Base-by-base conservation (phyloP, 371 early-diverging fungal genomes). In the Rhizopus delemar region DNA sequence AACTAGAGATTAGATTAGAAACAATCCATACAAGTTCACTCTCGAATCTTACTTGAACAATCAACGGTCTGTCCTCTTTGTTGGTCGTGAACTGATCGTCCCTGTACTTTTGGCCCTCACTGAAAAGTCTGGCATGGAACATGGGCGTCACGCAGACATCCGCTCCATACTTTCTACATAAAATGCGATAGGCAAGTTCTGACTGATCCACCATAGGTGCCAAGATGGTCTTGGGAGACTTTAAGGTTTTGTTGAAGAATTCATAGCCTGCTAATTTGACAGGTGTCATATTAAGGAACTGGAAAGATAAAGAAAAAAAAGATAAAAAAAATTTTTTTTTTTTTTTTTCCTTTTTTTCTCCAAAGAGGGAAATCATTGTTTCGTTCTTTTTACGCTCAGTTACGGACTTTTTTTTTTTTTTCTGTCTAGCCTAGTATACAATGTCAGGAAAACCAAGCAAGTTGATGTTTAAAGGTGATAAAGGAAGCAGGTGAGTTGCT, bases 61-160 rank as follows among this genome's bases (percentile, higher is more conserved):
- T 85, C 55, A 98, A 72, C 0, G 98, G 97, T 16, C 93, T 66
- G 66, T 99, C 99, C 34, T 81, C 75, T 11, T 77, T 68, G 50
- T 81, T 77, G 6, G 86, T 86, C 0, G 89, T 91, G 83, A 91
- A 98, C 46, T 87, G 83, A 43, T 93, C 94, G 7, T 83, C 67
- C 43, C 87, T 75, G 60, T 93, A 94, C 41, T 77, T 80, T 55
- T 68, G 74, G 13, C 76, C 78, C 39, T 90, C 89, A 41, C 77
- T 66, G 69, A 97, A 98, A 51, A 92, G 68, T 54, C 83, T 85
- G 11, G 95, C 95, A 67, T 99, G 93, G 71, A 99, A 90, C 99
- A 99, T 99, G 59, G 99, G 99, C 11, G 99, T 99, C 68, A 93
- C 99, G 77, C 97, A 95, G 1, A 98, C 79, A 38, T 98, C 82